Conservation (phyloP, 805 yeast genomes). For the Komagataella populi region DNA sequence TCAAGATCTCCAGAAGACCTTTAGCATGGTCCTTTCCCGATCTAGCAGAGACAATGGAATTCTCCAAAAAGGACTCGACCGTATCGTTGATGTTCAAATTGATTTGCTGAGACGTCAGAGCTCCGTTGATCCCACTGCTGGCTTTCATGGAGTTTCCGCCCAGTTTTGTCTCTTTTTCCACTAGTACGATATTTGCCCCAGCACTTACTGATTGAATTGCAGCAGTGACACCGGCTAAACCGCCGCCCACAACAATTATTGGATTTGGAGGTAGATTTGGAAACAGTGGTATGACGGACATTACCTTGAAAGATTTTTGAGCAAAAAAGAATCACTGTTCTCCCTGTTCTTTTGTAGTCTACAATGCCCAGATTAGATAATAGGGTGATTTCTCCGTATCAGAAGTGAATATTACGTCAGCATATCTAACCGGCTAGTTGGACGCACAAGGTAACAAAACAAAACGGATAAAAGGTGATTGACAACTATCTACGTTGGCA, state of each 20-base stretch:
- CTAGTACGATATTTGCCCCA: constrained; percentile 37
- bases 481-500: neutral
- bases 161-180: constrained; percentile 47
- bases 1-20: constrained; percentile 43
- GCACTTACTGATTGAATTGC: constrained; percentile 35
- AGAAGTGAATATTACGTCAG: neutral
- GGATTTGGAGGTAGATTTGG: constrained; percentile 18
- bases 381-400: neutral
- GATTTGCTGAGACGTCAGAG: constrained; percentile 48
- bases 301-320: neutral
- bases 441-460: neutral
- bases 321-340: neutral
- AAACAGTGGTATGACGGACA: neutral
- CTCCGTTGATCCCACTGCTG: constrained; percentile 64
- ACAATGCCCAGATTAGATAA: neutral
- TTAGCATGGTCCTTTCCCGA: constrained; percentile 10
- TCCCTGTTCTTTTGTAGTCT: neutral
- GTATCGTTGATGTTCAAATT: constrained; percentile 36
- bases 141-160: constrained; percentile 61
- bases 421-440: neutral
- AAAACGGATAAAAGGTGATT: neutral
- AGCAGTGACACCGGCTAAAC: constrained; percentile 50
- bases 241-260: constrained; percentile 49
- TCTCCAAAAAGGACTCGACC: constrained; percentile 44
- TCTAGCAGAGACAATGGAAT: constrained; percentile 50